Percentiles rank a stretch among this genome's conserved stretches.
phyloP scores from a whole-genome alignment of 768 basidiomycete species.

The Chlorophyllum brunneum region DNA sequence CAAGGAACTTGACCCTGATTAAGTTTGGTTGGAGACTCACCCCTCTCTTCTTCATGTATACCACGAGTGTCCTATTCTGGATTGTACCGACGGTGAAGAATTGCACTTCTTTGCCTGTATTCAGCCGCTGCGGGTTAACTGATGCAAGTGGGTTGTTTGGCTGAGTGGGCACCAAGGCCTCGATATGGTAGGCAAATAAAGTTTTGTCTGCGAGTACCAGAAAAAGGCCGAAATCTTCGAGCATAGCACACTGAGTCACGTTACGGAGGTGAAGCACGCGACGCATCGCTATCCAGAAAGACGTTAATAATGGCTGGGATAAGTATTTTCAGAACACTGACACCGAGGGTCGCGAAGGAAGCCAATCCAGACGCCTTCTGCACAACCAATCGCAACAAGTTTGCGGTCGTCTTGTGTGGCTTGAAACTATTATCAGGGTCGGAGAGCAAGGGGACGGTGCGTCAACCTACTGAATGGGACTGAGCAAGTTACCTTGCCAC shows the following conservation, averaged over 20 bases:
- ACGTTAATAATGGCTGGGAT: background rate
- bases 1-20: conserved; percentile 4
- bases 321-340: conserved; percentile 31
- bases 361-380: conserved; percentile 97
- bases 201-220: conserved; percentile 93
- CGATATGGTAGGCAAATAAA: conserved; percentile 92
- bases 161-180: conserved; percentile 90
- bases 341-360: conserved; percentile 87
- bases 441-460: background rate
- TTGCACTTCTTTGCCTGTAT: conserved; percentile 87
- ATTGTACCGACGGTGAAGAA: conserved; percentile 94
- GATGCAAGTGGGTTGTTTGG: conserved; percentile 62
- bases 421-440: conserved; percentile 24
- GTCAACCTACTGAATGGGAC: conserved; percentile 82
- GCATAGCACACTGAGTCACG: conserved; percentile 93
- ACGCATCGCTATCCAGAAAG: conserved; percentile 61
- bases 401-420: conserved; percentile 83
- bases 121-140: conserved; percentile 86
- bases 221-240: conserved; percentile 96
- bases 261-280: conserved; percentile 91
- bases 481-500: conserved; percentile 90
- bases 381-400: conserved; percentile 90
- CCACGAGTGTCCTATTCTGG: conserved; percentile 79
- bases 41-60: conserved; percentile 79
- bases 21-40: conserved; percentile 36